Evolutionary conservation across 2,329 filamentous ascomycete species (phyloP).

Genomic region (Phymatotrichopsis omnivora): DNA sequence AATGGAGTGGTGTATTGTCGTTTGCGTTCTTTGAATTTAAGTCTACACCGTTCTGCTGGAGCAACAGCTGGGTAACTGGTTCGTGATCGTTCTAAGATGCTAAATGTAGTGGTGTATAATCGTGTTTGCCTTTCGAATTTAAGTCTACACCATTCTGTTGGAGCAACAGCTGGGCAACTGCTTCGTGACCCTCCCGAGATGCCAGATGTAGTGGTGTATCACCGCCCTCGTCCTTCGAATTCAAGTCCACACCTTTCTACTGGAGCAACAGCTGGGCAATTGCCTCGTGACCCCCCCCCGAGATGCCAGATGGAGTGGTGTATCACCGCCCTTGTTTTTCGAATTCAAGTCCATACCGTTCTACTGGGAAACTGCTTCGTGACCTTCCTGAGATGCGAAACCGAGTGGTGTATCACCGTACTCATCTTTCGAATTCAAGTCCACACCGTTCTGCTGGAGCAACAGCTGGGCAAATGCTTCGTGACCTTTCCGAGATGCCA

Average conservation of each 20-base stretch:
- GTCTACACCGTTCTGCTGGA: constrained; percentile 6
- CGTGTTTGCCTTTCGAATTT: not conserved
- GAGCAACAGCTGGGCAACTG: not conserved
- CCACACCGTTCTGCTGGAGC: not conserved
- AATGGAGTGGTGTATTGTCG: constrained; percentile 6
- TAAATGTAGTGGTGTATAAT: not conserved
- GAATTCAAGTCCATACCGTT: constrained; percentile 10
- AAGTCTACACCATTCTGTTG: not conserved
- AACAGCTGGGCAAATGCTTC: not conserved
- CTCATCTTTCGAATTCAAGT: not conserved
- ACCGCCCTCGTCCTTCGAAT: not conserved
- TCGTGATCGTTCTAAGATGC: not conserved
- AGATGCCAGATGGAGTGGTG: constrained; percentile 12
- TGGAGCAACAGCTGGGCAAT: not conserved
- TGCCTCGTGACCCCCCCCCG: not conserved
- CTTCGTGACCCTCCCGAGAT: not conserved
- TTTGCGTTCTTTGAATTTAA: not conserved
- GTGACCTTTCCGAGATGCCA: not conserved
- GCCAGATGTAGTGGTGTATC: not conserved
- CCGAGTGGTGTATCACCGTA: constrained; percentile 16
- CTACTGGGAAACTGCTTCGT: too few species aligned
- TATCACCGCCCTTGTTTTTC: constrained; percentile 4
- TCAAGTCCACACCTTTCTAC: not conserved
- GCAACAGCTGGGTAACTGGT: not conserved
- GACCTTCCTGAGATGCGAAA: constrained; percentile 17